Percentiles rank a stretch among this genome's conserved stretches.
Evolutionary conservation across 257 asterid species (phyloP).

Genomic region (Henckelia pumila): DNA sequence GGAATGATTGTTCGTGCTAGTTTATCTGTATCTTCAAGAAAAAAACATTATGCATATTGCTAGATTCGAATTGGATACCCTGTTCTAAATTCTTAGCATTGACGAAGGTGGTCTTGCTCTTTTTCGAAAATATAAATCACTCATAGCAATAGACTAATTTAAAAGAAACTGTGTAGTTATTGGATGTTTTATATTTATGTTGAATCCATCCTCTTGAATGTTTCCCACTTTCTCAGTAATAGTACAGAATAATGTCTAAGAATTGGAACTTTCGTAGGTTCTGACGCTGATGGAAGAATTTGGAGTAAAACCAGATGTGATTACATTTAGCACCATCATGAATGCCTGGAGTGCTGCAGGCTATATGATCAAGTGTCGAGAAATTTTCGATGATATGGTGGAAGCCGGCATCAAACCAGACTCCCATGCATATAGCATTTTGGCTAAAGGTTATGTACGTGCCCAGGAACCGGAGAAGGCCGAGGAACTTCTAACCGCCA

Average conservation of each 20-base stretch:
- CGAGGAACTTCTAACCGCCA: conserved; percentile 47
- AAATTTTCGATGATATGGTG: conserved; percentile 62
- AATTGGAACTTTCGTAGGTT: conserved; percentile 35
- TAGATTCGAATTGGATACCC: neutral
- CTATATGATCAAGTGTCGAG: conserved; percentile 58
- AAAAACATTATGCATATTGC: neutral
- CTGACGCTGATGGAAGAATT: conserved; percentile 56
- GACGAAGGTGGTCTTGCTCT: neutral
- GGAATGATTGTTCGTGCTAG: neutral
- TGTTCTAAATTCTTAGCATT: neutral
- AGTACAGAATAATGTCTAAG: neutral
- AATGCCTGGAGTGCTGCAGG: conserved; percentile 72
- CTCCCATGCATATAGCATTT: conserved; percentile 55
- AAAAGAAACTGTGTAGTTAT: neutral
- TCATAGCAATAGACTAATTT: neutral
- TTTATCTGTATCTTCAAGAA: neutral
- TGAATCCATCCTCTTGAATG: neutral
- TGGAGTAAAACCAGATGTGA: conserved; percentile 59
- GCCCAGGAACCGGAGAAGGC: conserved; percentile 65
- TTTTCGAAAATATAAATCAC: neutral
- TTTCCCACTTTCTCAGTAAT: neutral
- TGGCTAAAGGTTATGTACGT: conserved; percentile 66
- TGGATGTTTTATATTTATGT: neutral
- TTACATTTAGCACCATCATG: conserved; percentile 73
- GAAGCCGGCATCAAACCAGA: conserved; percentile 59